Evolutionary conservation across 441 rosid genomes (phyloP).

Genomic region (Adansonia madagascariensis): DNA sequence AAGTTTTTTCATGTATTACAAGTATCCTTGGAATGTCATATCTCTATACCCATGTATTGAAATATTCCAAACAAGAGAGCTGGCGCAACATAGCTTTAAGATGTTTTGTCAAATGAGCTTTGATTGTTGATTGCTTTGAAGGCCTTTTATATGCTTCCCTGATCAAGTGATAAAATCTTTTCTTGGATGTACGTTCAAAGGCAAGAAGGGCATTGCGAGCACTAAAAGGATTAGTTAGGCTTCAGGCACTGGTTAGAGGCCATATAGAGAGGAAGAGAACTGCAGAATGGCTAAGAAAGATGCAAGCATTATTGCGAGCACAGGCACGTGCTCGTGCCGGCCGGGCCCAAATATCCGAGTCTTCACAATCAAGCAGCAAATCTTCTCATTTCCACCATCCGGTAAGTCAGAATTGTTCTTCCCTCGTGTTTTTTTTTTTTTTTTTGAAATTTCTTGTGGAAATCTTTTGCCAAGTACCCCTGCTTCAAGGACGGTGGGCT

Average conservation of each 20-base stretch:
- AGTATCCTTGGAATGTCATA: too few species aligned
- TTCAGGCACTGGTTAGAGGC: slow-evolving; percentile 92
- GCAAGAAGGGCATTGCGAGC: slow-evolving; percentile 92
- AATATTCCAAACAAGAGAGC: too few species aligned
- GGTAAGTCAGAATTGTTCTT: slow-evolving; percentile 45
- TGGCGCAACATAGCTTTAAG: neutral
- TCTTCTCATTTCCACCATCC: slow-evolving; percentile 66
- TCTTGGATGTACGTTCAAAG: slow-evolving; percentile 33
- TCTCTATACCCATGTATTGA: too few species aligned
- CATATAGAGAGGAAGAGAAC: slow-evolving; percentile 79
- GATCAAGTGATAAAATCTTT: neutral
- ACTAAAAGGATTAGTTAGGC: slow-evolving; percentile 80
- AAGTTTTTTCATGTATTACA: too few species aligned
- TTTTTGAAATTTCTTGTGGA: neutral
- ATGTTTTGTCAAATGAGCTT: neutral
- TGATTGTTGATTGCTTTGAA: neutral
- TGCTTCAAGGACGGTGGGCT: slow-evolving; percentile 22
- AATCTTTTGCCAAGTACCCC: neutral
- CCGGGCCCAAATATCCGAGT: slow-evolving; percentile 55
- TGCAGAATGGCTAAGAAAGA: slow-evolving; percentile 52
- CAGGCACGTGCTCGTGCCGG: slow-evolving; percentile 72
- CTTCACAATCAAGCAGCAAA: slow-evolving; percentile 71
- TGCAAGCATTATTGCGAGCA: slow-evolving; percentile 76
- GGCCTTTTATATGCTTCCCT: neutral
- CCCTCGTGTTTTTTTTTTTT: slow-evolving; percentile 26